Base-by-base conservation (phyloP, 192 early-diverging fungal species). In the Coemansia sp. region DNA sequence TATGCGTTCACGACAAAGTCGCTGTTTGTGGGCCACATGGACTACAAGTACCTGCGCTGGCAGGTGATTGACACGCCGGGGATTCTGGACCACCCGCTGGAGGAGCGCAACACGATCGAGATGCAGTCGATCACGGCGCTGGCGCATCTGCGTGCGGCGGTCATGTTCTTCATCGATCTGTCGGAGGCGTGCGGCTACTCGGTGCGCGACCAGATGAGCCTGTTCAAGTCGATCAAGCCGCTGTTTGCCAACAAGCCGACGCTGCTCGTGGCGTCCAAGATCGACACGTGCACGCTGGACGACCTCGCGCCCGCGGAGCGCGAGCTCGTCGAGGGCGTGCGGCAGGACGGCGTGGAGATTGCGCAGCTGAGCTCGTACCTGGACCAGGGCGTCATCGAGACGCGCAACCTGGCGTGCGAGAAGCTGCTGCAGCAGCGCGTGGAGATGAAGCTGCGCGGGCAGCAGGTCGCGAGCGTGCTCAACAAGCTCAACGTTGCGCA, bases 51-150 rank as follows among this genome's bases (percentile, higher is more conserved):
- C 79, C 83, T 97, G 79, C 83, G 96, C 73, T 99, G 98, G 98
- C 98, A 99, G 79, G 98, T 99, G n/a, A 98, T 99, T 56, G 98
- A 99, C 75, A 99, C 98, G 42, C 98, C 98, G 30, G 98, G 98
- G 54, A 98, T 99, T 72, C 85, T 99, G 45, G 98, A 99, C 81
- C 98, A 97, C 72, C 95, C 98, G 22, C 85, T 99, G 52, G 98
- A 99, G 82, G 88, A 99, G 68, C 87, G 95, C 66, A 99, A 99
- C 82, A 98, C 95, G 29, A 99, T 99, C 64, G 98, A 99, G 82
- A 99, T 99, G 98, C 98, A 99, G 84, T 97, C 95, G 52, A 95
- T 99, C 67, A 99, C 98, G 8, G 98, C 98, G 28, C 83, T 99
- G 47, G 98, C 98, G 9, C 98, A 99, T 73, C 78, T 99, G 81